Conservation (phyloP, 1,284 basidiomycete species). For the Malassezia sp. region DNA sequence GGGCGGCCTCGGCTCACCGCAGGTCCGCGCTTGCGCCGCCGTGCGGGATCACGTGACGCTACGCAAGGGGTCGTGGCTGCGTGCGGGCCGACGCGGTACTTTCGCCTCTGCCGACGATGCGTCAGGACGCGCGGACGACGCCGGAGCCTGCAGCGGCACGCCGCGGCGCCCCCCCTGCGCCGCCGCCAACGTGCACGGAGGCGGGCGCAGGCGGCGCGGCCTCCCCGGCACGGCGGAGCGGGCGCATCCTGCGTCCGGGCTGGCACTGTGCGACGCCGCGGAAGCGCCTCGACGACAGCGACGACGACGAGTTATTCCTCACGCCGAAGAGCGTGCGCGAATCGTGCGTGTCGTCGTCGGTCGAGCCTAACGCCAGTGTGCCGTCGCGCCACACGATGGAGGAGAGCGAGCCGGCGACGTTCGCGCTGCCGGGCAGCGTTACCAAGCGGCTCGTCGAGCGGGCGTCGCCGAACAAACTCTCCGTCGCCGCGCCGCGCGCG, state of each 20-base stretch:
- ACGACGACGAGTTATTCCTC: constrained; percentile 5
- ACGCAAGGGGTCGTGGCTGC: too few relatives aligned
- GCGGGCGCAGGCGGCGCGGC: neutral
- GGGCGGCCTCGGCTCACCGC: neutral
- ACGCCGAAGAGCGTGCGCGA: constrained; percentile 10
- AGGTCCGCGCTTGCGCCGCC: neutral
- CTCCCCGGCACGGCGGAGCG: neutral
- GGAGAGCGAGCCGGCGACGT: constrained; percentile 2
- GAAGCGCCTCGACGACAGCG: constrained; percentile 2
- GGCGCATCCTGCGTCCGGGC: too few relatives aligned
- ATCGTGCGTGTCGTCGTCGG: constrained; percentile 5
- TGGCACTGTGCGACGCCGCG: neutral
- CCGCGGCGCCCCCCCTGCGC: too few relatives aligned
- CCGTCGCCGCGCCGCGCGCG: neutral
- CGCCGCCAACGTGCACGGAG: too few relatives aligned
- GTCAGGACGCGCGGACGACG: too few relatives aligned
- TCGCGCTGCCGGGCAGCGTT: neutral
- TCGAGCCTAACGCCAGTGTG: too few relatives aligned
- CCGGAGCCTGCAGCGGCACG: too few relatives aligned
- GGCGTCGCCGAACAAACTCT: constrained; percentile 6
- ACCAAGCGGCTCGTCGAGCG: constrained; percentile 6
- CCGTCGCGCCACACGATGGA: neutral
- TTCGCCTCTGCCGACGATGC: too few relatives aligned
- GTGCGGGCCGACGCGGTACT: too few relatives aligned
- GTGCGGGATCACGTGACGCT: too few relatives aligned